phyloP scores from a whole-genome alignment of 805 yeast species.

The Tetrapisispora phaffii region DNA sequence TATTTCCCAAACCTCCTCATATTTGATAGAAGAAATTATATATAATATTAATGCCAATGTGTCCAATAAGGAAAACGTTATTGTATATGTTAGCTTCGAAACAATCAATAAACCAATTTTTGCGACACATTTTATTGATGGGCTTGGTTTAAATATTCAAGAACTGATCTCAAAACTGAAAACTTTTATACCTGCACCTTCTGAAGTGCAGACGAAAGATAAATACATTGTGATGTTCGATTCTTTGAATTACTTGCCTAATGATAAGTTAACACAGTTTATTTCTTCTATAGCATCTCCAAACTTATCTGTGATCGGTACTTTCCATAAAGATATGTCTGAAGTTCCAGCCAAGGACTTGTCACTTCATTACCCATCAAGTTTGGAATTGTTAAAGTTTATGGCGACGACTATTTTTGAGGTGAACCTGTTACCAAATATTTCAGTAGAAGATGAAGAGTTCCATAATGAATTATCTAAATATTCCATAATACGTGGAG shows the following conservation, averaged over 20 bases:
- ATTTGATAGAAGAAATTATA: slow-evolving; percentile 49
- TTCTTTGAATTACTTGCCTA: slow-evolving; percentile 50
- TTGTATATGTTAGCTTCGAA: slow-evolving; percentile 60
- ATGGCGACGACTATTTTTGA: slow-evolving; percentile 70
- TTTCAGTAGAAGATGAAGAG: slow-evolving; percentile 38
- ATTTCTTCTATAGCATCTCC: slow-evolving; percentile 43
- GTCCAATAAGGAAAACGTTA: slow-evolving; percentile 20
- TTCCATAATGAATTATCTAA: slow-evolving; percentile 32
- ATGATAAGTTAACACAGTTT: slow-evolving; percentile 38
- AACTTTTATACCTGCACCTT: slow-evolving; percentile 17
- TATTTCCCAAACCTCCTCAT: slow-evolving; percentile 53
- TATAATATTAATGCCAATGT: slow-evolving; percentile 25
- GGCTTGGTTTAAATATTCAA: slow-evolving; percentile 21
- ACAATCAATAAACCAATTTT: slow-evolving; percentile 44
- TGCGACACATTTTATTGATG: slow-evolving; percentile 41
- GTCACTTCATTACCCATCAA: slow-evolving; percentile 38
- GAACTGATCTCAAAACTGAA: slow-evolving; percentile 13
- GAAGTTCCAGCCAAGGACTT: slow-evolving; percentile 16
- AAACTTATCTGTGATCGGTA: slow-evolving; percentile 36
- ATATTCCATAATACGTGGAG: slow-evolving; percentile 41
- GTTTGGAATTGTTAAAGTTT: slow-evolving; percentile 45
- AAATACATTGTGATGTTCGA: slow-evolving; percentile 51
- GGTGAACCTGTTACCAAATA: slow-evolving; percentile 37
- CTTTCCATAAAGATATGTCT: slow-evolving; percentile 38
- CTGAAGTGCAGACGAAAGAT: slow-evolving; percentile 9